phyloP scores from a whole-genome alignment of 768 basidiomycete species.

The Antrodiella citrinella region DNA sequence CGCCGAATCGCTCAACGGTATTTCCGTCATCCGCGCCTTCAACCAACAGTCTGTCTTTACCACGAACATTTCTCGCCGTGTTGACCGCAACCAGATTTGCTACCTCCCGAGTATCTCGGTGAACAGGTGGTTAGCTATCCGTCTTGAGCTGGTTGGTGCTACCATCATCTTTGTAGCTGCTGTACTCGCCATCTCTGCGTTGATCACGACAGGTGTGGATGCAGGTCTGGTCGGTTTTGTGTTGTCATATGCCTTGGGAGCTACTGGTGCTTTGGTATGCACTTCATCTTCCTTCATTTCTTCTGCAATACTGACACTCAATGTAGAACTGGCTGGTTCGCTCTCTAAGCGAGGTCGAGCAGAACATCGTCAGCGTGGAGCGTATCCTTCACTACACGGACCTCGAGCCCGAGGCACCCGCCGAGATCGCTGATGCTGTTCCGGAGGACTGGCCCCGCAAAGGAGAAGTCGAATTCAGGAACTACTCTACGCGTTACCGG shows the following conservation, averaged over 20 bases:
- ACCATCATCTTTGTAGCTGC: conserved; percentile 72
- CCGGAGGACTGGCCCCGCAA: conserved; percentile 64
- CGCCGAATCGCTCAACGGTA: conserved; percentile 65
- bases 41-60: conserved; percentile 61
- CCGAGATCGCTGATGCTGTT: conserved; percentile 52
- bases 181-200: conserved; percentile 53
- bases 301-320: conserved; percentile 5
- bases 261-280: conserved; percentile 72
- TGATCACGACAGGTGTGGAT: conserved; percentile 74
- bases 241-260: conserved; percentile 75
- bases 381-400: conserved; percentile 78
- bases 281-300: conserved; percentile 2
- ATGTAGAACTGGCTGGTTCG: conserved; percentile 74
- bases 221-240: conserved; percentile 85
- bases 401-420: conserved; percentile 65
- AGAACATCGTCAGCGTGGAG: conserved; percentile 86
- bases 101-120: conserved; percentile 52
- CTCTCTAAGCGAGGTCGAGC: conserved; percentile 81
- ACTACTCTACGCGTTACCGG: conserved; percentile 75
- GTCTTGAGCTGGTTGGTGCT: conserved; percentile 79
- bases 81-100: conserved; percentile 83
- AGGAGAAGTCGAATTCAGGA: conserved; percentile 66
- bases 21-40: conserved; percentile 81
- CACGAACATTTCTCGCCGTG: conserved; percentile 57
- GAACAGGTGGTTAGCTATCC: conserved; percentile 79